phyloP scores from a whole-genome alignment of 1,139 yeast genomes.

The Yamadazyma diddensiae region DNA sequence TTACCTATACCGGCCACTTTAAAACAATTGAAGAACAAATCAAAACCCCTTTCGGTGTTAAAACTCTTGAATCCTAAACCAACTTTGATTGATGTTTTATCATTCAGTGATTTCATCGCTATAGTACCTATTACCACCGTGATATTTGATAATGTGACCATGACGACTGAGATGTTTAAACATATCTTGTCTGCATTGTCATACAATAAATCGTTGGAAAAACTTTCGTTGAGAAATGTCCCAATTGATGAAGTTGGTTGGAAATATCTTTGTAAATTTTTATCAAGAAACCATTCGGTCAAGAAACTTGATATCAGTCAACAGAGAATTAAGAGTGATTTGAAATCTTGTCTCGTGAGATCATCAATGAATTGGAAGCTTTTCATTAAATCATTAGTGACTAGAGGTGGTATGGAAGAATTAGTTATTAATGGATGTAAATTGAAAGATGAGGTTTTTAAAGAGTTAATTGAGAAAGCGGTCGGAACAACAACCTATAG shows the following conservation, averaged over 20 bases:
- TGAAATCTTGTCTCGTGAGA: constrained; percentile 45
- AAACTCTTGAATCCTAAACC: constrained; percentile 88
- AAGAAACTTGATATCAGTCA: constrained; percentile 78
- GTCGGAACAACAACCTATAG: constrained; percentile 57
- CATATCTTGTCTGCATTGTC: constrained; percentile 64
- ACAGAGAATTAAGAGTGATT: constrained; percentile 57
- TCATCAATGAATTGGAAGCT: constrained; percentile 75
- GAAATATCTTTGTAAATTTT: constrained; percentile 70
- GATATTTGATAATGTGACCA: constrained; percentile 76
- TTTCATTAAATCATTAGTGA: constrained; percentile 54
- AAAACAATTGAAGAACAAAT: constrained; percentile 75
- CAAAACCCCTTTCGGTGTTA: constrained; percentile 71
- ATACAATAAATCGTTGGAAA: constrained; percentile 57
- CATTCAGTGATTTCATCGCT: constrained; percentile 84
- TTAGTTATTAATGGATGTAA: constrained; percentile 79
- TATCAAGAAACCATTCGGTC: constrained; percentile 55
- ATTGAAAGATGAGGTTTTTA: constrained; percentile 51
- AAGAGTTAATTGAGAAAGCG: constrained; percentile 50
- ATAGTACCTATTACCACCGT: constrained; percentile 78
- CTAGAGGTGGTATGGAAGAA: constrained; percentile 77
- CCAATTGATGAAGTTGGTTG: constrained; percentile 71
- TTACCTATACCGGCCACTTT: constrained; percentile 89
- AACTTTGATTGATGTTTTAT: constrained; percentile 80
- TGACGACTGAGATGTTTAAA: constrained; percentile 78
- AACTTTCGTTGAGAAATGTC: constrained; percentile 75